A percentile compares a stretch with the other conserved stretches of the same genome.
phyloP scores from a whole-genome alignment of 768 basidiomycete genomes.

The Boletus sp. region DNA sequence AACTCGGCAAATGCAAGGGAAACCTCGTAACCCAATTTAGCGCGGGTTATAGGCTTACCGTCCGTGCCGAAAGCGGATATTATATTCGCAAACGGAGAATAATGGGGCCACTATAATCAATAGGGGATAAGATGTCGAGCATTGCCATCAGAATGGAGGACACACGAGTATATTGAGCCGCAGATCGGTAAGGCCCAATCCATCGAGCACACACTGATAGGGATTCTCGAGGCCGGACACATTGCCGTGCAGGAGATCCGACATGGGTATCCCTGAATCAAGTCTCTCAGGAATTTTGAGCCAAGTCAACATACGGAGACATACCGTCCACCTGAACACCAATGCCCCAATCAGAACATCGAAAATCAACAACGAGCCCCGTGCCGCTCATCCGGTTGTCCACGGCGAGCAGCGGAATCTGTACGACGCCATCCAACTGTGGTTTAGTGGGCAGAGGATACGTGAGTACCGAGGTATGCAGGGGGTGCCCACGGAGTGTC shows the following conservation, averaged over 20 bases:
- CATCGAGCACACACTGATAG: slow-evolving; percentile 21
- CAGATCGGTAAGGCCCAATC: slow-evolving; percentile 13
- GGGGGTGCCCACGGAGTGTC: slow-evolving; percentile 1
- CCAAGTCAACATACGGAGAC: background rate
- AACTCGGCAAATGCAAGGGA: slow-evolving; percentile 30
- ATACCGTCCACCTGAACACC: slow-evolving; percentile 22
- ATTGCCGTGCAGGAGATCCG: slow-evolving; percentile 22
- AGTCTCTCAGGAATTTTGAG: background rate
- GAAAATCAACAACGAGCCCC: slow-evolving; percentile 18
- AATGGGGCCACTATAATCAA: slow-evolving; percentile 24
- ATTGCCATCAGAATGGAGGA: background rate
- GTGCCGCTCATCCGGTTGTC: slow-evolving; percentile 22
- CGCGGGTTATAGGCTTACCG: slow-evolving; percentile 19
- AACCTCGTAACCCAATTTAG: slow-evolving; percentile 26
- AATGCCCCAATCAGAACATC: slow-evolving; percentile 21
- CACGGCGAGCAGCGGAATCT: slow-evolving; percentile 22
- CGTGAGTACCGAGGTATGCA: slow-evolving; percentile 4
- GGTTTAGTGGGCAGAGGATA: slow-evolving; percentile 21
- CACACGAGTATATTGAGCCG: slow-evolving; percentile 25
- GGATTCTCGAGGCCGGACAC: slow-evolving; percentile 18
- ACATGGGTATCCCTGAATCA: slow-evolving; percentile 23
- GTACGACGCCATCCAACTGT: slow-evolving; percentile 18
- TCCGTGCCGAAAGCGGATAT: slow-evolving; percentile 22
- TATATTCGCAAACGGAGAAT: slow-evolving; percentile 20
- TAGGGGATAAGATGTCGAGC: background rate